Evolutionary conservation across 164 flowering plant genomes (phyloP).

Genomic region (Warburgia ugandensis): DNA sequence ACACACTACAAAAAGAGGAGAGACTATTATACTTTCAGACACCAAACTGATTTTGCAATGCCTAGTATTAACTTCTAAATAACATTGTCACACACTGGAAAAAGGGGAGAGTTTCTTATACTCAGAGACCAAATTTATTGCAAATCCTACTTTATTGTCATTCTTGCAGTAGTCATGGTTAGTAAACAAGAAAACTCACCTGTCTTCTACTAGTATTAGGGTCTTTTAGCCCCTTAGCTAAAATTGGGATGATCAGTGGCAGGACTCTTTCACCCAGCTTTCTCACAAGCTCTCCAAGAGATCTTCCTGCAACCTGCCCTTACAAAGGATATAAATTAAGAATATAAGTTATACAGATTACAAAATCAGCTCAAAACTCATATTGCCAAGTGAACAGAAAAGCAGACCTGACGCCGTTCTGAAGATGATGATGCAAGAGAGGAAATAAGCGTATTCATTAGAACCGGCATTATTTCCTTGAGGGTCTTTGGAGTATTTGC

Average conservation of each 20-base stretch:
- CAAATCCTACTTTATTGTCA: no score
- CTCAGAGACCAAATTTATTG: no score
- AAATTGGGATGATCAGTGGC: slow-evolving; percentile 83
- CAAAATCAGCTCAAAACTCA: no score
- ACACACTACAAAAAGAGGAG: no score
- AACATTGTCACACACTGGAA: no score
- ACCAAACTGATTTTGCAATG: no score
- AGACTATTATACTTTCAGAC: no score
- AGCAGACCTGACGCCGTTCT: slow-evolving; percentile 91
- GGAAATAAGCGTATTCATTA: slow-evolving; percentile 81
- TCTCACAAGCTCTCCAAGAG: slow-evolving; percentile 95
- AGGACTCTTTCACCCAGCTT: slow-evolving; percentile 99
- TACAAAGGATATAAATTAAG: no score
- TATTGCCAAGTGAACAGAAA: neutral
- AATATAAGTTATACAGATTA: no score
- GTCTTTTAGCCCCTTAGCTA: slow-evolving; percentile 74
- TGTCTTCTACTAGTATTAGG: slow-evolving; percentile 79
- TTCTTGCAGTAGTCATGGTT: neutral
- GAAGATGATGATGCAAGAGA: slow-evolving; percentile 96
- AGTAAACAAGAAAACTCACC: slow-evolving; percentile 30
- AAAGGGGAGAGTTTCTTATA: no score
- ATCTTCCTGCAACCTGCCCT: slow-evolving; percentile 90
- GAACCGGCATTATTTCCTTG: slow-evolving; percentile 94
- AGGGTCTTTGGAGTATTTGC: slow-evolving; percentile 98
- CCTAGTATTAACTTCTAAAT: no score